phyloP scores from a whole-genome alignment of 2,329 filamentous ascomycete species.

The Xylariaceae sp. region DNA sequence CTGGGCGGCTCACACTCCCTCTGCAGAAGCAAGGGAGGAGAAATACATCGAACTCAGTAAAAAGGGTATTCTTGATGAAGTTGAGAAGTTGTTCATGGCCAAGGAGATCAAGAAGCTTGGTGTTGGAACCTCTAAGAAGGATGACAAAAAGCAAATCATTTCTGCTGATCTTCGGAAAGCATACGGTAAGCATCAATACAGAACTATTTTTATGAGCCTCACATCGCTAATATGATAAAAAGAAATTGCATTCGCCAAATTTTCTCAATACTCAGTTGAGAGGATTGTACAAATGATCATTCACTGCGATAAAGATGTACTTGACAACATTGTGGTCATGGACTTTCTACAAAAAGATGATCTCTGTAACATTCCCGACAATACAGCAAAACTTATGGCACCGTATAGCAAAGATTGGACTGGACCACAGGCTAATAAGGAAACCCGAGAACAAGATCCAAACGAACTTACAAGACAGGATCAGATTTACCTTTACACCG shows the following conservation, averaged over 20 bases:
- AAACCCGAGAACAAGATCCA: slow-evolving; percentile 84
- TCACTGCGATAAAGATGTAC: slow-evolving; percentile 86
- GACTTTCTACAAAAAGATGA: slow-evolving; percentile 95
- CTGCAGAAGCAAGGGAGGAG: slow-evolving; percentile 88
- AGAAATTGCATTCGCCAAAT: slow-evolving; percentile 93
- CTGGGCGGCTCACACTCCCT: slow-evolving; percentile 86
- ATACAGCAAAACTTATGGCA: slow-evolving; percentile 86
- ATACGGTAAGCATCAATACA: slow-evolving; percentile 64
- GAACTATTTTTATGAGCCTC: not conserved
- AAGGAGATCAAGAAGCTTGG: slow-evolving; percentile 94
- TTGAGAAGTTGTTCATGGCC: slow-evolving; percentile 95
- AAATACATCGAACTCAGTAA: slow-evolving; percentile 93
- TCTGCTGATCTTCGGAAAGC: slow-evolving; percentile 86
- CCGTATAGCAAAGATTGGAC: slow-evolving; percentile 98
- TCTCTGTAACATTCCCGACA: slow-evolving; percentile 89
- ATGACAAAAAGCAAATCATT: slow-evolving; percentile 98
- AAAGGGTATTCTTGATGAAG: slow-evolving; percentile 95
- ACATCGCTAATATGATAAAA: slow-evolving; percentile 40
- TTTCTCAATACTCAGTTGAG: slow-evolving; percentile 82
- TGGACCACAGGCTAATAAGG: slow-evolving; percentile 78
- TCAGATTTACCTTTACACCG: slow-evolving; percentile 91
- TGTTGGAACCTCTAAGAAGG: slow-evolving; percentile 73
- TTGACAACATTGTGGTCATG: slow-evolving; percentile 92
- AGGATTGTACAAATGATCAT: slow-evolving; percentile 93
- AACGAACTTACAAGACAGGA: slow-evolving; percentile 89